Evolutionary conservation across 108 stramenopile species (phyloP).

Genomic region (Skeletonema costatum): DNA sequence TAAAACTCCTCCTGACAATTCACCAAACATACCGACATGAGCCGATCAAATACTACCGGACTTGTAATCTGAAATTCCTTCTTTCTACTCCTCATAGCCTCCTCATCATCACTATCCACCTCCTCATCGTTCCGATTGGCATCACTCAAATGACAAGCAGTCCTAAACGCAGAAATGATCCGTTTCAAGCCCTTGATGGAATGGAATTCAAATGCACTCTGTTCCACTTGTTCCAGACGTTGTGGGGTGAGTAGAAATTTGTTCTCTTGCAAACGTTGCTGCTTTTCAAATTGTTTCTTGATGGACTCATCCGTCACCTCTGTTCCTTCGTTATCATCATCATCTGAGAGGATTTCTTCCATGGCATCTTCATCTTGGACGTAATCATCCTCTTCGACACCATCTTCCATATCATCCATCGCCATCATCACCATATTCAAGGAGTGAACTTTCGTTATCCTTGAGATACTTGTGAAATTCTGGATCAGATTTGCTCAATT

Average conservation of each 20-base stretch:
- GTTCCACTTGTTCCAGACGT: slow-evolving; percentile 56
- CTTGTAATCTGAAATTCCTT: slow-evolving; percentile 67
- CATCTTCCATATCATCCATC: slow-evolving; percentile 41
- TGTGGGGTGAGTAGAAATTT: slow-evolving; percentile 52
- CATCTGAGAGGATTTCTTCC: slow-evolving; percentile 1
- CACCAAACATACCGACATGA: slow-evolving; percentile 73
- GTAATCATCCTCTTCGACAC: slow-evolving; percentile 40
- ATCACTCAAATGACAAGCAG: slow-evolving; percentile 81
- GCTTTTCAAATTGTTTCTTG: slow-evolving; percentile 9
- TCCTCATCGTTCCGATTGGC: slow-evolving; percentile 42
- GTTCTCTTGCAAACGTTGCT: slow-evolving; percentile 13
- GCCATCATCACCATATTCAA: slow-evolving; percentile 71
- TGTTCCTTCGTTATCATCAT: slow-evolving; percentile 2
- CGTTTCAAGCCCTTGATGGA: slow-evolving; percentile 79
- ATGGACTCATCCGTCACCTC: slow-evolving; percentile 8
- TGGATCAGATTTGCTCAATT: slow-evolving; percentile 80
- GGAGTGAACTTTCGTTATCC: slow-evolving; percentile 79
- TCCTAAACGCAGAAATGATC: slow-evolving; percentile 71
- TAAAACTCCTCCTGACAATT: slow-evolving; percentile 75
- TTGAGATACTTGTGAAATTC: slow-evolving; percentile 89
- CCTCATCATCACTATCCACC: slow-evolving; percentile 24
- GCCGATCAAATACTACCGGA: slow-evolving; percentile 74
- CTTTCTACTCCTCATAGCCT: slow-evolving; percentile 28
- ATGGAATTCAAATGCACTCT: slow-evolving; percentile 72
- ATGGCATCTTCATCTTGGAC: slow-evolving; percentile 28